Conservation (phyloP, 345 rosid genomes). For the Geranium brycei region DNA sequence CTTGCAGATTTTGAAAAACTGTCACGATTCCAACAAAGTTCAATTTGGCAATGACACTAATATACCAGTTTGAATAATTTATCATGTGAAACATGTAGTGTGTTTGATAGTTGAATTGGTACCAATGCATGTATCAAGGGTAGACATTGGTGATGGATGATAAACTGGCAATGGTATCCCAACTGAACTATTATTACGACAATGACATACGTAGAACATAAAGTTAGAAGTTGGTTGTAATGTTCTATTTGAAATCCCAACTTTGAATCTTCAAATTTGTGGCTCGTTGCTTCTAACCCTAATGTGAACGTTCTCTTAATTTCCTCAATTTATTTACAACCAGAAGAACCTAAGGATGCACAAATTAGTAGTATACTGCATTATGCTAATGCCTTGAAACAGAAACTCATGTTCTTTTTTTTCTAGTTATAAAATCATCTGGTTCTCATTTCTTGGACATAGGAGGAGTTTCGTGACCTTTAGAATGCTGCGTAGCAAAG, state of each 20-base stretch:
- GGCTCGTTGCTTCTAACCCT: neutral
- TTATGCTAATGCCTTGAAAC: neutral
- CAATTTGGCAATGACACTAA: too few species aligned
- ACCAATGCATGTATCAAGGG: neutral
- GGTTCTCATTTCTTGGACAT: neutral
- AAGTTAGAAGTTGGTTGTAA: neutral
- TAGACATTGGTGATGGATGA: too few species aligned
- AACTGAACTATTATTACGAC: neutral
- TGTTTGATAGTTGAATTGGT: neutral
- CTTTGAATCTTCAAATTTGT: neutral
- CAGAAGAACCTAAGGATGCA: neutral
- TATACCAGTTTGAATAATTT: too few species aligned
- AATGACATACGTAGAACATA: neutral
- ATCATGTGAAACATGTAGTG: neutral
- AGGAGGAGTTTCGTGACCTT: neutral
- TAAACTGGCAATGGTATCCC: neutral
- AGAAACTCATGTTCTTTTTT: neutral
- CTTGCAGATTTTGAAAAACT: too few species aligned
- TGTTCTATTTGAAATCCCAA: neutral
- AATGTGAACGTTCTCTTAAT: neutral
- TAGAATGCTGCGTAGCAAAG: slow-evolving; percentile 35
- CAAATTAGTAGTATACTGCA: neutral
- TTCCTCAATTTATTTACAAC: neutral
- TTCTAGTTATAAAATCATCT: neutral
- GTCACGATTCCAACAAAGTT: too few species aligned